Evolutionary conservation across 306 rosid genomes (phyloP).

Genomic region (Dryas drummondii): DNA sequence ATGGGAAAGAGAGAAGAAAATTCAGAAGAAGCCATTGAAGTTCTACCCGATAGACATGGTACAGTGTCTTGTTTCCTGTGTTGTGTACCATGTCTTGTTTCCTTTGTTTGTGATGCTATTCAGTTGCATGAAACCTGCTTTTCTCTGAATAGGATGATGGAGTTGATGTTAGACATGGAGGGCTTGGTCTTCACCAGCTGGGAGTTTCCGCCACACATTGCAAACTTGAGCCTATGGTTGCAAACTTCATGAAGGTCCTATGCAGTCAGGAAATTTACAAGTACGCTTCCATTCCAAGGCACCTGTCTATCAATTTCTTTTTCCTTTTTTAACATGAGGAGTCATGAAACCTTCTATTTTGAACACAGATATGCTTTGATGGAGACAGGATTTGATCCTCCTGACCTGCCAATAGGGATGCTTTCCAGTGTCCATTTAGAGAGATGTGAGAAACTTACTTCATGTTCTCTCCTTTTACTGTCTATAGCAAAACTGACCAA

Average conservation of each 20-base stretch:
- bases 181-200: conserved; percentile 62
- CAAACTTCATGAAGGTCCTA: conserved; percentile 71
- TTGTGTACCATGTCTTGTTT: not conserved
- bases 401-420: conserved; percentile 75
- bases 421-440: conserved; percentile 61
- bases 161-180: conserved; percentile 84
- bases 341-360: not conserved
- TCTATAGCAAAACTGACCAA: not conserved
- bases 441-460: conserved; percentile 42
- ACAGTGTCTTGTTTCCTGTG: not conserved
- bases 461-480: not conserved
- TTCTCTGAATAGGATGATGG: conserved; percentile 63
- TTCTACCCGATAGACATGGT: conserved; percentile 87
- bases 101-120: not conserved
- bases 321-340: too few relatives aligned
- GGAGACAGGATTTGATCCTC: conserved; percentile 84
- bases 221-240: conserved; percentile 69
- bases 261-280: conserved; percentile 78
- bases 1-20: conserved; percentile 81
- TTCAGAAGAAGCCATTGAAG: conserved; percentile 68
- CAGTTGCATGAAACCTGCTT: not conserved
- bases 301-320: not conserved
- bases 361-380: conserved; percentile 66
- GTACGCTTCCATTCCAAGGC: conserved; percentile 31
- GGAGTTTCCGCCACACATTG: conserved; percentile 68